Evolutionary conservation across 2,329 filamentous ascomycete species (phyloP).

Genomic region (Drechslerella stenobrocha): DNA sequence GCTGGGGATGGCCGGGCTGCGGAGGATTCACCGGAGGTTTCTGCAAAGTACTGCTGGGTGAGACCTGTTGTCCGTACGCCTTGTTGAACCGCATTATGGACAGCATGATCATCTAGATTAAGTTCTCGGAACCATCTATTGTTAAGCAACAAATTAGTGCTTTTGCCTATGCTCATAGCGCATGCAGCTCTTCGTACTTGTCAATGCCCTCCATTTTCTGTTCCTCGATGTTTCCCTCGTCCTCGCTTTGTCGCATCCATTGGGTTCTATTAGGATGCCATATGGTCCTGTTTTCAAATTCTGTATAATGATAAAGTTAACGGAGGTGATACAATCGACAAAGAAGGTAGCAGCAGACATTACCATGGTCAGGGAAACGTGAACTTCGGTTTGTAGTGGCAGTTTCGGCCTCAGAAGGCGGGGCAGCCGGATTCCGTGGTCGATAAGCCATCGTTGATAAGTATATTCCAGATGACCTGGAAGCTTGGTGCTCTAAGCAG

Average conservation of each 20-base stretch:
- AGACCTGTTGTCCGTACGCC: slow-evolving; percentile 37
- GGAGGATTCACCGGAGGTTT: background rate
- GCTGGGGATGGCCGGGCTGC: background rate
- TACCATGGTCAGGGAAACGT: slow-evolving; percentile 20
- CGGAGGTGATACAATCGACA: too few species aligned
- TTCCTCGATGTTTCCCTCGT: too few species aligned
- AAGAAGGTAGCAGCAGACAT: too few species aligned
- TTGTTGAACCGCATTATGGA: slow-evolving; percentile 15
- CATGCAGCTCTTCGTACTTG: slow-evolving; percentile 9
- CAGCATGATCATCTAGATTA: slow-evolving; percentile 1
- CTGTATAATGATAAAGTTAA: background rate
- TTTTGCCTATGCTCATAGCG: too few species aligned
- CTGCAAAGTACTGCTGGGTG: slow-evolving; percentile 16
- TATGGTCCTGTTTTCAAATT: slow-evolving; percentile 14
- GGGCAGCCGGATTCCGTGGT: too few species aligned
- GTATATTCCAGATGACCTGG: too few species aligned
- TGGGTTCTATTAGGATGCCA: slow-evolving; percentile 7
- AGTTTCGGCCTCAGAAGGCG: too few species aligned
- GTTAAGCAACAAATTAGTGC: slow-evolving; percentile 3
- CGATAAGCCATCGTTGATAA: too few species aligned
- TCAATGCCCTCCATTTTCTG: slow-evolving; percentile 22
- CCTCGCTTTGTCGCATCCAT: background rate
- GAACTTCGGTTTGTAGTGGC: too few species aligned
- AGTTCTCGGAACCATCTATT: slow-evolving; percentile 29
- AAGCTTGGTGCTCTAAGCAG: too few species aligned